These are phyloP conservation scores for Fusarium keratoplasticum DNA, from an alignment of 2,329 filamentous ascomycete species.

Conservation along the genomic window DNA sequence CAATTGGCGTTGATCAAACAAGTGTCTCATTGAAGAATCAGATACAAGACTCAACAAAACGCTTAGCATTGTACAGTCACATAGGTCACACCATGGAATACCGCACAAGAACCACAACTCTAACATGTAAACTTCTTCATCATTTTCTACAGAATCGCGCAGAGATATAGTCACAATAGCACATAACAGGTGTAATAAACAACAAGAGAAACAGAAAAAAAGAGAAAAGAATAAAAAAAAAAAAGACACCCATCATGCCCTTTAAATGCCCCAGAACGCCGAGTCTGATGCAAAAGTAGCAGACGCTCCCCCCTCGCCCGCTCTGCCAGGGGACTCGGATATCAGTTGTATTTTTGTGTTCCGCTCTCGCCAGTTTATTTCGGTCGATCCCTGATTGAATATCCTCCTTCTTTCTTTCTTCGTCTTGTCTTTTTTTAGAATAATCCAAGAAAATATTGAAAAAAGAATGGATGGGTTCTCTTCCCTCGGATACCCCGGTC, in stretches of 20 bases:
- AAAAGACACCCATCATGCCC: slow-evolving; percentile 44
- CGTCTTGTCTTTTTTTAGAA: slow-evolving; percentile 12
- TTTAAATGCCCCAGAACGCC: slow-evolving; percentile 46
- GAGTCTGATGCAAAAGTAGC: slow-evolving; percentile 46
- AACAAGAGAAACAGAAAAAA: background rate
- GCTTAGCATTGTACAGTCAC: background rate
- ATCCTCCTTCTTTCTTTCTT: slow-evolving; percentile 3
- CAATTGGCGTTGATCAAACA: background rate
- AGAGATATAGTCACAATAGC: slow-evolving; percentile 26
- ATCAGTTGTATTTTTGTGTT: slow-evolving; percentile 29
- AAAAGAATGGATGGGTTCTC: slow-evolving; percentile 18
- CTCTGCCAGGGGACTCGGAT: slow-evolving; percentile 30
- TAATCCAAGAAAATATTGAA: slow-evolving; percentile 20
- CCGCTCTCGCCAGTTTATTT: slow-evolving; percentile 16
- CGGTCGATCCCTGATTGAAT: background rate
- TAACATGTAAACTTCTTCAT: slow-evolving; percentile 10
- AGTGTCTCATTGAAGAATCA: background rate
- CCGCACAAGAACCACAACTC: background rate
- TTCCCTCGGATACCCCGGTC: slow-evolving; percentile 1
- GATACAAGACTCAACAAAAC: background rate
- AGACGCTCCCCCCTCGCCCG: slow-evolving; percentile 34
- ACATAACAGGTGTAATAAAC: slow-evolving; percentile 17
- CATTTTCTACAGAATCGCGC: slow-evolving; percentile 21
- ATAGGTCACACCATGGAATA: no score
- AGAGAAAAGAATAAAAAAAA: slow-evolving; percentile 23